Evolutionary conservation across 768 basidiomycete genomes (phyloP).

Genomic region (Phylloporus sp.): DNA sequence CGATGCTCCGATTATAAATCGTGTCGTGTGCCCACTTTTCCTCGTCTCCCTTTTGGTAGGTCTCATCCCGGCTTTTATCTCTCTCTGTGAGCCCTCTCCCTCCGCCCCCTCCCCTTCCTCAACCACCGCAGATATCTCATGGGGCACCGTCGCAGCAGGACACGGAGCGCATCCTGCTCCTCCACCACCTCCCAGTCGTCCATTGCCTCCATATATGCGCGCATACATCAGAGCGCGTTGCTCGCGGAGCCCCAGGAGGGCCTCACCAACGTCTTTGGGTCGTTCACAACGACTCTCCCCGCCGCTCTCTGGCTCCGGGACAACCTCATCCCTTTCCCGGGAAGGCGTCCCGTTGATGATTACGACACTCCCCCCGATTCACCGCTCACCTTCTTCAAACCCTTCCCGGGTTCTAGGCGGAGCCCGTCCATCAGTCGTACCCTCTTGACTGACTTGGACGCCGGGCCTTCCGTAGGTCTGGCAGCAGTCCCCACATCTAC

Average conservation of each 20-base stretch:
- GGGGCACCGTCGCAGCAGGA: slow-evolving; percentile 7
- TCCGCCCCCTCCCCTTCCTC: neutral
- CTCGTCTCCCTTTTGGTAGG: neutral
- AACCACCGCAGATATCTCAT: neutral
- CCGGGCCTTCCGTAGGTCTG: slow-evolving; percentile 9
- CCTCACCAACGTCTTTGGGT: slow-evolving; percentile 30
- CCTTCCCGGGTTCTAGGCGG: slow-evolving; percentile 13
- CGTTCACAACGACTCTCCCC: slow-evolving; percentile 39
- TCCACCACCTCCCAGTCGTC: slow-evolving; percentile 25
- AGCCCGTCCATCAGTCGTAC: slow-evolving; percentile 45
- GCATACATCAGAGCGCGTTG: slow-evolving; percentile 19
- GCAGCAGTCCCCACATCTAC: slow-evolving; percentile 12
- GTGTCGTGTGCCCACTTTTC: slow-evolving; percentile 24
- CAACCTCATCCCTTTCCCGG: slow-evolving; percentile 13
- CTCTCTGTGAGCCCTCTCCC: neutral
- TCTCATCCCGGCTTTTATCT: neutral
- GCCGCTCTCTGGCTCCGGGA: slow-evolving; percentile 30
- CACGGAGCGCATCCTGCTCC: slow-evolving; percentile 21
- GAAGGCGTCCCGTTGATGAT: slow-evolving; percentile 5
- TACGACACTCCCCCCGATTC: slow-evolving; percentile 30
- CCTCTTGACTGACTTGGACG: slow-evolving; percentile 25
- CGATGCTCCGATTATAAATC: slow-evolving; percentile 18
- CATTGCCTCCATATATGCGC: slow-evolving; percentile 20
- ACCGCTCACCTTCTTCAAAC: slow-evolving; percentile 20
- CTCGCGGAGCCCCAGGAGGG: slow-evolving; percentile 26